A percentile compares a stretch with the other conserved stretches of the same genome.
Evolutionary conservation across 305 asterid species (phyloP).

Genomic region (Stenogyne calaminthoides): DNA sequence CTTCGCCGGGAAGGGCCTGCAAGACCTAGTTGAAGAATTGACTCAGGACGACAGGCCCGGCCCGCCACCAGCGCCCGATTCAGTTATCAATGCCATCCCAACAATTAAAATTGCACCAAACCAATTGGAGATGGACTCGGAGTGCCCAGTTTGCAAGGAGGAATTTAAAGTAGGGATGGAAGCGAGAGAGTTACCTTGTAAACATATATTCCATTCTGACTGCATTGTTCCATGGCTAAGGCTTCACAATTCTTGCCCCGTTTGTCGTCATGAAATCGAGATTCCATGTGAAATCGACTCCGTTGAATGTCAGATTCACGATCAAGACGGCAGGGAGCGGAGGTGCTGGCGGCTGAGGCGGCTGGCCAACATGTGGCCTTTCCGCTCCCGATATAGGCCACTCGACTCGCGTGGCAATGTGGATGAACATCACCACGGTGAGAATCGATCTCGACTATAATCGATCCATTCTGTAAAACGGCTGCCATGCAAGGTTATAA

Average conservation of each 20-base stretch:
- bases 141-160: constrained; percentile 94
- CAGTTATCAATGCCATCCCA: constrained; percentile 57
- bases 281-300: constrained; percentile 24
- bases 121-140: constrained; percentile 62
- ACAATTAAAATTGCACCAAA: constrained; percentile 45
- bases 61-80: constrained; percentile 71
- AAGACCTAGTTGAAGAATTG: constrained; percentile 66
- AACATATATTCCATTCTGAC: constrained; percentile 77
- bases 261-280: constrained; percentile 64
- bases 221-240: constrained; percentile 95
- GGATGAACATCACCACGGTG: constrained; percentile 37
- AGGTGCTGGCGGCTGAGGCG: constrained; percentile 63
- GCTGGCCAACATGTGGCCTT: constrained; percentile 63
- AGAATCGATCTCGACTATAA: constrained; percentile 37
- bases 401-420: constrained; percentile 31
- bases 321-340: constrained; percentile 34
- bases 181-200: constrained; percentile 84
- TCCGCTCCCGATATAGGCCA: constrained; percentile 58
- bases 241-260: constrained; percentile 95
- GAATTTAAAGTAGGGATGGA: constrained; percentile 64
- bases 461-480: constrained; percentile 12
- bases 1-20: constrained; percentile 57
- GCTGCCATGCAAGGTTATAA: constrained; percentile 18
- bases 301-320: constrained; percentile 23
- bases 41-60: constrained; percentile 90